These are phyloP conservation scores for Fennellomyces sp. DNA, from an alignment of 371 early-diverging fungal species.

Conservation along the genomic window DNA sequence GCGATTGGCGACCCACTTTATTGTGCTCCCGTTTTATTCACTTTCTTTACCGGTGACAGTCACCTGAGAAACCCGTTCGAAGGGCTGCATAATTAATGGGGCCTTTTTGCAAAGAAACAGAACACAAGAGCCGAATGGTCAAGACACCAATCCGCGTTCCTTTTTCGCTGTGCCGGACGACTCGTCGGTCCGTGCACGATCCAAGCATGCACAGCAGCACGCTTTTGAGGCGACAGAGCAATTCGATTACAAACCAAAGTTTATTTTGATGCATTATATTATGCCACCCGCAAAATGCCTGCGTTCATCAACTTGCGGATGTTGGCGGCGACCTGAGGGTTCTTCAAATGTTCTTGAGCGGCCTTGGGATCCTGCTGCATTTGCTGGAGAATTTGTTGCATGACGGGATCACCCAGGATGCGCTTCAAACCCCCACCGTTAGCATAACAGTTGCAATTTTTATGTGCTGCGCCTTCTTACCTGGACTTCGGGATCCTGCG, in stretches of 20 bases:
- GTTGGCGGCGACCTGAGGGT: conserved; percentile 92
- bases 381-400: conserved; percentile 95
- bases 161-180: no score
- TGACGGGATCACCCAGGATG: conserved; percentile 91
- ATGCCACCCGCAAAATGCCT: conserved; percentile 79
- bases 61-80: no score
- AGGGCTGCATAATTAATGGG: no score
- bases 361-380: conserved; percentile 96
- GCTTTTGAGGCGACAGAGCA: no score
- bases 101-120: neutral
- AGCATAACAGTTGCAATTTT: neutral
- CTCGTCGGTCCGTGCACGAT: no score
- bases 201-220: no score
- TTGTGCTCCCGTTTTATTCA: no score
- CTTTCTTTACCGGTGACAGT: neutral
- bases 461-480: conserved; percentile 8
- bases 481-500: conserved; percentile 92
- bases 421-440: conserved; percentile 27
- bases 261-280: no score
- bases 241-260: no score
- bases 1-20: neutral
- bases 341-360: conserved; percentile 88
- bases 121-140: no score
- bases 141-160: no score
- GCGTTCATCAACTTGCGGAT: conserved; percentile 92